Conservation (phyloP, 345 rosid species). For the Kandelia obovata region DNA sequence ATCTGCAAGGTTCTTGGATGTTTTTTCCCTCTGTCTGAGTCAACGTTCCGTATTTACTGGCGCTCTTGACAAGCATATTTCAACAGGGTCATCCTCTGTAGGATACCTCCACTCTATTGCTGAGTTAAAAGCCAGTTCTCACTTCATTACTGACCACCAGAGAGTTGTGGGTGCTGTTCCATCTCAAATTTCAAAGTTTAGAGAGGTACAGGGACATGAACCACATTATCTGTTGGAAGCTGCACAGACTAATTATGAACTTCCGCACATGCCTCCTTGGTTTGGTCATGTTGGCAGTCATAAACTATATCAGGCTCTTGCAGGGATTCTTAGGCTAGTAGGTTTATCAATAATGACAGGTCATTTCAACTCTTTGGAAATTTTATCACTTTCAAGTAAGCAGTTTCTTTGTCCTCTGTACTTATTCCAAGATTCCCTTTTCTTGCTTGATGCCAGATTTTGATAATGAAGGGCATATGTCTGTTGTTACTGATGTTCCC, state of each 20-base stretch:
- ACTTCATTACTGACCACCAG: constrained; percentile 22
- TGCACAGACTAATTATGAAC: constrained; percentile 35
- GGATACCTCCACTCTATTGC: constrained; percentile 78
- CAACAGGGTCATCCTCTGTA: constrained; percentile 48
- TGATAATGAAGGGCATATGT: constrained; percentile 54
- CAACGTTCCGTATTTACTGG: constrained; percentile 65
- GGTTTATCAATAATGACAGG: constrained; percentile 88
- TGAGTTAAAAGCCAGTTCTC: constrained; percentile 58
- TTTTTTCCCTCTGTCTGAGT: constrained; percentile 65
- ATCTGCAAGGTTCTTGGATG: constrained; percentile 81
- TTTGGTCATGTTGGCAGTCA: constrained; percentile 65
- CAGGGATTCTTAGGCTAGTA: constrained; percentile 79
- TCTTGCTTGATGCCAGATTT: constrained; percentile 49
- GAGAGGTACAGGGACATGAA: constrained; percentile 25
- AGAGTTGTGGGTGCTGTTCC: constrained; percentile 27
- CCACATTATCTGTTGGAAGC: constrained; percentile 21
- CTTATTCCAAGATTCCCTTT: constrained; percentile 24
- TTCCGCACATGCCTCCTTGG: constrained; percentile 91
- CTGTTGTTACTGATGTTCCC: constrained; percentile 71
- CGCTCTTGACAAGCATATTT: constrained; percentile 66
- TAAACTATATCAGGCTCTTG: constrained; percentile 66
- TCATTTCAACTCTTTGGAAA: constrained; percentile 37
- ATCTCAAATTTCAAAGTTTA: constrained; percentile 33
- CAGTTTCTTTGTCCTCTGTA: constrained; percentile 14
- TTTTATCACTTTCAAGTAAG: constrained; percentile 17